Evolutionary conservation across 257 asterid genomes (phyloP).

Genomic region (Nicotiana paniculata): DNA sequence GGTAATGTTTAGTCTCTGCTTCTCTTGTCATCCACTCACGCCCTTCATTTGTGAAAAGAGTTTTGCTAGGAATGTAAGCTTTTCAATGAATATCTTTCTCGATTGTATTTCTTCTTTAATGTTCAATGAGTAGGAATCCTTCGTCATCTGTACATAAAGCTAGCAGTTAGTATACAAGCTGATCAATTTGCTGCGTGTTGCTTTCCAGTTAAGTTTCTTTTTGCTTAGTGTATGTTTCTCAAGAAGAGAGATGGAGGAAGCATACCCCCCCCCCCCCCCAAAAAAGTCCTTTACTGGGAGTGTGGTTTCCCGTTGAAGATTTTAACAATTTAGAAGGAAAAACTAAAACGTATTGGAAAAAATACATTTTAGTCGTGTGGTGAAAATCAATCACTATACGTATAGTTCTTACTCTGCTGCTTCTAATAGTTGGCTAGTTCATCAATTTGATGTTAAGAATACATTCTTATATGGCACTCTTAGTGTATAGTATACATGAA

Average conservation of each 20-base stretch:
- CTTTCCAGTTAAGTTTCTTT: background rate
- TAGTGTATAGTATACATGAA: background rate
- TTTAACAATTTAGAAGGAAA: background rate
- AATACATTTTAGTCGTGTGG: background rate
- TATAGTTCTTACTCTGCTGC: background rate
- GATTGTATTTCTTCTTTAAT: background rate
- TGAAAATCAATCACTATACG: background rate
- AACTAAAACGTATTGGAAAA: background rate
- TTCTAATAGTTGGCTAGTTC: background rate
- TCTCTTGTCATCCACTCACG: background rate
- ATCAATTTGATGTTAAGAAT: background rate
- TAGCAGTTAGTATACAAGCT: background rate
- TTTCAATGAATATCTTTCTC: background rate
- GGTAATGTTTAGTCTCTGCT: background rate
- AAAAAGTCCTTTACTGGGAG: background rate
- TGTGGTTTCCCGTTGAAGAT: background rate
- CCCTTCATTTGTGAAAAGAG: slow-evolving; percentile 3
- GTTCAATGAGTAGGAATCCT: background rate
- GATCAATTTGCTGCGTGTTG: background rate
- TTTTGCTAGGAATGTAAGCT: background rate
- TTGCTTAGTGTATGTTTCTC: background rate
- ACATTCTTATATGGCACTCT: background rate
- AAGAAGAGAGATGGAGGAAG: background rate
- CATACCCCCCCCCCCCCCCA: background rate
- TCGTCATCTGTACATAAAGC: background rate